Base-by-base conservation (phyloP, 306 rosid genomes). In the Lathyrus oleraceus region DNA sequence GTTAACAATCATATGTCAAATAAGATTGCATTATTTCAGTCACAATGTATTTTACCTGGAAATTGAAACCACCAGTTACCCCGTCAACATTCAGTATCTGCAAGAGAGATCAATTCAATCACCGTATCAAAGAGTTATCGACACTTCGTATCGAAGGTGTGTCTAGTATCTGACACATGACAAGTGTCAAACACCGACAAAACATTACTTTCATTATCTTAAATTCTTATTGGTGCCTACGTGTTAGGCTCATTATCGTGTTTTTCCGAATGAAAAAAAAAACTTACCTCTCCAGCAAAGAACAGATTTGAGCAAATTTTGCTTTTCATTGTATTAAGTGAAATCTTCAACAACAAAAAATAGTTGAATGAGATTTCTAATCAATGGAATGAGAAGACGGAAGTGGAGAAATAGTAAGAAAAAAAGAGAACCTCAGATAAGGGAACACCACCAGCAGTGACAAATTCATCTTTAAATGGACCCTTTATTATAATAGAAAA, bases 391-490 rank as follows among this genome's bases (percentile, higher is more conserved):
- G 9, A 52, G 6, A 53, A 53, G 61, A 58, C 59, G 2, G 64
- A 51, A 57, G 21, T 62, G 53, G 39, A 44, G 61, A 14, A 64
- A 44, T 56, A 36, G 10, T 15, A 80, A 75, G 81, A 65, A 73
- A 81, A 73, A 70, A 78, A 74, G 65, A 57, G 72, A 83, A 93
- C 98, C 98, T 90, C 97, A 6, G 91, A 86, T 12, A 93, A 86
- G 19, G 94, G 96, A 75, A 93, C 89, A 53, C 98, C 98, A 32
- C 98, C 98, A 17, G 98, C 93, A 45, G 96, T 93, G 72, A 93
- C 96, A 81, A 93, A 93, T 82, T 93, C 98, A 78, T 93, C 98
- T 81, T 93, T 93, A 67, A 88, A 93, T 88, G 80, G 96, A 81
- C 96, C 95, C 98, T 92, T 77, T 42, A 59, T n/a, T n/a, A 35